These are phyloP conservation scores for Boletus coccyginus DNA, from an alignment of 768 basidiomycete genomes.

Conservation along the genomic window DNA sequence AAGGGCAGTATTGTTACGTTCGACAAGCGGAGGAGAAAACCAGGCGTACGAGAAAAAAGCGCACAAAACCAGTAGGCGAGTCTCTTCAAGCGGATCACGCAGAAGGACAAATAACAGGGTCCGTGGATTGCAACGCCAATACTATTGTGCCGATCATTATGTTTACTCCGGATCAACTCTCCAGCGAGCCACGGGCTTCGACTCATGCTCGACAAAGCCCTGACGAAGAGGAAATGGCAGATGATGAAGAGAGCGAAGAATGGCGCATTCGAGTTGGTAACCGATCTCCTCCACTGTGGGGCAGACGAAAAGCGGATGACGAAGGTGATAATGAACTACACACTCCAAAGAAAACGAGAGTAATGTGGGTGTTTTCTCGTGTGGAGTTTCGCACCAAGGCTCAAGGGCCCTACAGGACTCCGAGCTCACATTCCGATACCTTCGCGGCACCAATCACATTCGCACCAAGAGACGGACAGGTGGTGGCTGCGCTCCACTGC, in stretches of 20 bases:
- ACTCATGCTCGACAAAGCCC: constrained; percentile 40
- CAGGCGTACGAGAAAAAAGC: constrained; percentile 54
- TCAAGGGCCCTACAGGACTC: constrained; percentile 2
- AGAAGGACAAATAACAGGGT: constrained; percentile 16
- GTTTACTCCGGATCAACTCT: constrained; percentile 22
- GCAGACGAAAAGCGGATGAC: constrained; percentile 51
- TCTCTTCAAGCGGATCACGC: constrained; percentile 18
- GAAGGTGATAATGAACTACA: constrained; percentile 32
- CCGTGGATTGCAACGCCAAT: constrained; percentile 6
- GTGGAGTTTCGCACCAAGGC: not conserved
- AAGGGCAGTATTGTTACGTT: constrained; percentile 82
- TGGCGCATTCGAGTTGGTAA: constrained; percentile 68
- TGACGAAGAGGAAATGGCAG: constrained; percentile 67
- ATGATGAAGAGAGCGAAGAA: constrained; percentile 50
- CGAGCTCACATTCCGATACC: constrained; percentile 1
- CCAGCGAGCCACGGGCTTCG: constrained; percentile 29
- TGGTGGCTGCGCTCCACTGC: constrained; percentile 44
- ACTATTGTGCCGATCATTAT: constrained; percentile 25
- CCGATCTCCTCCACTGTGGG: constrained; percentile 66
- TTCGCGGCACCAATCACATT: constrained; percentile 3
- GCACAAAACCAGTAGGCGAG: constrained; percentile 32
- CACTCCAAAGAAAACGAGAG: constrained; percentile 42
- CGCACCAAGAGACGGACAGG: constrained; percentile 6
- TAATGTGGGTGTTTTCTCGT: constrained; percentile 33
- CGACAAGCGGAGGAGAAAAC: constrained; percentile 70